phyloP scores from a whole-genome alignment of 179 eudicot genomes.

The Vitellaria paradoxa region DNA sequence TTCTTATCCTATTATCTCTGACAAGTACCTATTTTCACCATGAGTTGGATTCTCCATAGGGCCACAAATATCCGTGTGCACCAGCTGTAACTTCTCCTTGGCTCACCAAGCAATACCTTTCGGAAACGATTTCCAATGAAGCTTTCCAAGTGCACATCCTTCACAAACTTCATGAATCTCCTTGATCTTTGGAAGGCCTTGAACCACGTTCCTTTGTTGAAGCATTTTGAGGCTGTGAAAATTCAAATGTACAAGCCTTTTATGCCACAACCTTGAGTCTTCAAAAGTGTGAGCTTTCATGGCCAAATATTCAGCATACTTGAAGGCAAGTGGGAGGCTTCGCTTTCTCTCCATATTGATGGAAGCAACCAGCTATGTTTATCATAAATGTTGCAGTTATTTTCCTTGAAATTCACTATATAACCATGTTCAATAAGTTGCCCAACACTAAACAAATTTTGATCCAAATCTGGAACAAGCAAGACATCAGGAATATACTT shows the following conservation, averaged over 20 bases:
- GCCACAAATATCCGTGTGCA: slow-evolving; percentile 2
- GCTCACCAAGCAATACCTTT: slow-evolving; percentile 10
- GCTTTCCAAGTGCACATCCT: slow-evolving; percentile 10
- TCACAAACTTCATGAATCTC: neutral
- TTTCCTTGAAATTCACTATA: neutral
- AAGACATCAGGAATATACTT: slow-evolving; percentile 14
- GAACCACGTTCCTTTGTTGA: neutral
- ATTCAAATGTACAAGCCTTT: slow-evolving; percentile 9
- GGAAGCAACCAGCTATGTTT: neutral
- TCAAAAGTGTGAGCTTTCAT: neutral
- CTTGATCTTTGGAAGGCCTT: neutral
- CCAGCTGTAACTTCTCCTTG: neutral
- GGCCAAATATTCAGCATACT: neutral
- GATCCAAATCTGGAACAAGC: slow-evolving; percentile 11
- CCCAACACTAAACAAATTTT: slow-evolving; percentile 12
- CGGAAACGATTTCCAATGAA: neutral
- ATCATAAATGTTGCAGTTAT: neutral
- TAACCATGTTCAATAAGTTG: neutral
- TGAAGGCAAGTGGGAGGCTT: slow-evolving; percentile 4
- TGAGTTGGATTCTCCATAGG: slow-evolving; percentile 6
- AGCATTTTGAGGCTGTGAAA: neutral
- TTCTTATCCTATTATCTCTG: too few relatives aligned
- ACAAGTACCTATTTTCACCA: too few relatives aligned
- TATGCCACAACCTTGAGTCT: slow-evolving; percentile 8
- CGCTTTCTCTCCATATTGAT: neutral